These are phyloP conservation scores for Pneumocystis wakefieldiae DNA, from an alignment of 1,139 yeast species.

Conservation along the genomic window DNA sequence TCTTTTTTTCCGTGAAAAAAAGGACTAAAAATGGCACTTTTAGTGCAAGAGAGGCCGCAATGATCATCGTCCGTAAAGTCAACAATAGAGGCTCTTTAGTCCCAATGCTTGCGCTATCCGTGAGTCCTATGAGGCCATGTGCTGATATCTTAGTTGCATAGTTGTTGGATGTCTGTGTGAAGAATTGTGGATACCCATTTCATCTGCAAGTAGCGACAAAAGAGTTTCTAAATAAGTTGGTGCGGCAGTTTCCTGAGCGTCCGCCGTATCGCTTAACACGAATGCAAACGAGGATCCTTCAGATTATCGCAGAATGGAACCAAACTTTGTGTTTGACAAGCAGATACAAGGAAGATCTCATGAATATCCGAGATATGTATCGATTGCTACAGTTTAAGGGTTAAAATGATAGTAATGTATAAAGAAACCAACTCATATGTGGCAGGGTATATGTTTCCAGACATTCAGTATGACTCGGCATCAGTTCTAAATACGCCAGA, in stretches of 20 bases:
- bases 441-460: slow-evolving; percentile 67
- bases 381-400: slow-evolving; percentile 75
- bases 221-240: slow-evolving; percentile 85
- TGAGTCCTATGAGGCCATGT: too few species aligned
- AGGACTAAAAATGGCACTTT: not conserved
- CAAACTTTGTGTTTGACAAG: slow-evolving; percentile 87
- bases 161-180: slow-evolving; percentile 74
- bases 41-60: slow-evolving; percentile 79
- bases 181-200: slow-evolving; percentile 95
- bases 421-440: not conserved
- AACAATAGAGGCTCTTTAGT: slow-evolving; percentile 76
- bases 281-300: slow-evolving; percentile 69
- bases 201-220: slow-evolving; percentile 89
- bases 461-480: slow-evolving; percentile 74
- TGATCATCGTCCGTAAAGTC: slow-evolving; percentile 71
- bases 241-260: slow-evolving; percentile 82
- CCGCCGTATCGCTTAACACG: slow-evolving; percentile 79
- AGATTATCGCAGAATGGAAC: slow-evolving; percentile 93
- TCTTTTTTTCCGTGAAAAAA: slow-evolving; percentile 21
- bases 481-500: slow-evolving; percentile 91
- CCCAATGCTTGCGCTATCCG: slow-evolving; percentile 39
- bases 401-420: slow-evolving; percentile 16
- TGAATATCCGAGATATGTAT: slow-evolving; percentile 91
- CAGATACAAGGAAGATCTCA: slow-evolving; percentile 78
- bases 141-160: too few species aligned